Base-by-base conservation (phyloP, 2,329 filamentous ascomycete genomes). In the Monosporascus sp. region DNA sequence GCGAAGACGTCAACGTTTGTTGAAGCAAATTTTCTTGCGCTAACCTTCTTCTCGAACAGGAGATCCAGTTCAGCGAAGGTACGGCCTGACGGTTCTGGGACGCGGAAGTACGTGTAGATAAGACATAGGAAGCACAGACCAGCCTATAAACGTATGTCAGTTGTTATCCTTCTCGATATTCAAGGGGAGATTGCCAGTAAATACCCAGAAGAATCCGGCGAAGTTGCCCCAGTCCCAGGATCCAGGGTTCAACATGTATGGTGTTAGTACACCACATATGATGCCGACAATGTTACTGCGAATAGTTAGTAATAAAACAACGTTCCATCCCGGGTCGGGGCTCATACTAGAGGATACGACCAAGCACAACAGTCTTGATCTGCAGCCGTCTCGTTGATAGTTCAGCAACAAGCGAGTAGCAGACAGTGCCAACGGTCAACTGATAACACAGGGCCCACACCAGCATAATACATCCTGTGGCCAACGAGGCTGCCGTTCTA, bases 221-320 rank as follows among this genome's bases (percentile, higher is more conserved):
- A 82, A 94, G 72, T 94, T 94, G 55, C 83, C 79, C 91, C 90
- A 96, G 70, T 95, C 76, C 91, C 92, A 96, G 0, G 84, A 87
- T 1, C 77, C 79, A 0, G 91, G 90, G 72, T 96, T 96, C 43
- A 96, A 79, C 91, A 96, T 96, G 72, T 95, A 96, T 0, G 91
- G 91, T 0, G 90, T 95, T 41, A 96, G 71, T 4, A 96, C 87
- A 49, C 84, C 86, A 65, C 85, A 89, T 62, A 96, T 73, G 60
- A 97, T 96, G 58, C 82, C 87, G 44, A 92, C 88, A 49, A 96
- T 75, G 64, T 94, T 92, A 76, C 81, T 83, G 56, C 55, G 58
- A 39, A 49, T 8, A 27, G 52, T 59, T 47, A 58, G 58, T 11
- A 49, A 53, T 6, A 15, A 18, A 41, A 24, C 8, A 6, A 6